Evolutionary conservation across 176 grass and related monocot species (phyloP).

Genomic region (Hyparrhenia diplandra): DNA sequence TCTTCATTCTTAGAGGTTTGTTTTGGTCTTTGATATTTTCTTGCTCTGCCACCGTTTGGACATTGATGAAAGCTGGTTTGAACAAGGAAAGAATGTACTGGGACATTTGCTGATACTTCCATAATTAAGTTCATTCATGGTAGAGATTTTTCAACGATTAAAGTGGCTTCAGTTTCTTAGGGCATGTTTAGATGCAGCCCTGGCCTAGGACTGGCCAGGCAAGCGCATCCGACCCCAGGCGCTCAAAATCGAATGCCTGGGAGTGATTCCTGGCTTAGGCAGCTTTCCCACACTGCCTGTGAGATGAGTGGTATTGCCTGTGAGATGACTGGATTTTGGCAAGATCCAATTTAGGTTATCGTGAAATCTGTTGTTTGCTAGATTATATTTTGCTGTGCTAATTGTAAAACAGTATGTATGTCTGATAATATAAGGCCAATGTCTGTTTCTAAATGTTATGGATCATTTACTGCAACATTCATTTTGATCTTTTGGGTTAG

Average conservation of each 20-base stretch:
- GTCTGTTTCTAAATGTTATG: neutral
- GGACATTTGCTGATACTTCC: neutral
- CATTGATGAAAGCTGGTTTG: neutral
- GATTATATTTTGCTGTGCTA: neutral
- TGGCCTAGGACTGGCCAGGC: too few relatives aligned
- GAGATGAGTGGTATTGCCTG: neutral
- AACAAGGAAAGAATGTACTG: neutral
- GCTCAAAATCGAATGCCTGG: too few relatives aligned
- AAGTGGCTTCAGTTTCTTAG: neutral
- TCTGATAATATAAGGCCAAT: neutral
- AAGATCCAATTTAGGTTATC: neutral
- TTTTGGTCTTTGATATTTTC: neutral
- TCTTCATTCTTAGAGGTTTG: neutral
- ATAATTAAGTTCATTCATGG: neutral
- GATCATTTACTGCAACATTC: neutral
- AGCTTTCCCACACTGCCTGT: neutral
- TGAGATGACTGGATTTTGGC: constrained; percentile 4
- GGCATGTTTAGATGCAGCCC: too few relatives aligned
- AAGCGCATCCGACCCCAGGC: too few relatives aligned
- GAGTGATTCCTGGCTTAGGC: too few relatives aligned
- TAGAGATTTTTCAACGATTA: neutral
- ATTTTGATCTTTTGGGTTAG: neutral
- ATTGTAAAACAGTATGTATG: neutral
- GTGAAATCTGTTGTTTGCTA: neutral
- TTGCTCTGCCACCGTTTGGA: neutral